Base-by-base conservation (phyloP, 2,329 filamentous ascomycete species). In the Epichloe typhina region DNA sequence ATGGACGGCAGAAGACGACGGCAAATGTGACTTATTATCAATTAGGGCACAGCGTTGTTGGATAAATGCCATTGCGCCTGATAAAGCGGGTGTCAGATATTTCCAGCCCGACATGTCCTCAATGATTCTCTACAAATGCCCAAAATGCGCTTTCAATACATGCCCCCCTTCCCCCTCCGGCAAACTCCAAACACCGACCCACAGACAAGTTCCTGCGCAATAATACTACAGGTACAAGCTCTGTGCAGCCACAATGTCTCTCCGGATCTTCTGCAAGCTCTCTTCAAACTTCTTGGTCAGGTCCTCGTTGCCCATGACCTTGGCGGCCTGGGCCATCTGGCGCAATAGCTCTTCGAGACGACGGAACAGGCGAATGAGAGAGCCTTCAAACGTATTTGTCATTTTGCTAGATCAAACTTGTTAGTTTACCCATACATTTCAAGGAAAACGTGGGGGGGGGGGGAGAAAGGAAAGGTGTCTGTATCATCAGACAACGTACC, bases 271-370 rank as follows among this genome's bases (percentile, higher is more conserved):
- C 52, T 77, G 75, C 59, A 98, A 72, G 54, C 88, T 85, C 58
- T 82, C 79, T 62, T 95, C 90, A 64, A 98, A 98, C 71, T 95
- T 96, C 64, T 83, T 79, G 62, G 90, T 86, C 51, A 98, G 73
- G 61, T 97, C 93, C 54, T 95, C 88, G 65, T 86, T 96, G 61
- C 93, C 93, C 93, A 98, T 98, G 55, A 96, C 91, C 72, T 96
- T 97, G 57, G 87, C 81, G 23, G 91, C 93, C 70, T 97, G 87
- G 15, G 86, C 91, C 79, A 97, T 95, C 68, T 98, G 93, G 57
- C 93, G 81, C 37, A 98, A 74, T 52, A 96, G 75, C 70, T 98
- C 93, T 69, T 98, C 93, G 35, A 98, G 75, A 19, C 93, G 86
- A 50, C 93, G 86, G 80, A 98, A 98, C 39, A 96, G 82, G 46